Conservation (phyloP, 1,284 basidiomycete species). For the Ustilago trichophora region DNA sequence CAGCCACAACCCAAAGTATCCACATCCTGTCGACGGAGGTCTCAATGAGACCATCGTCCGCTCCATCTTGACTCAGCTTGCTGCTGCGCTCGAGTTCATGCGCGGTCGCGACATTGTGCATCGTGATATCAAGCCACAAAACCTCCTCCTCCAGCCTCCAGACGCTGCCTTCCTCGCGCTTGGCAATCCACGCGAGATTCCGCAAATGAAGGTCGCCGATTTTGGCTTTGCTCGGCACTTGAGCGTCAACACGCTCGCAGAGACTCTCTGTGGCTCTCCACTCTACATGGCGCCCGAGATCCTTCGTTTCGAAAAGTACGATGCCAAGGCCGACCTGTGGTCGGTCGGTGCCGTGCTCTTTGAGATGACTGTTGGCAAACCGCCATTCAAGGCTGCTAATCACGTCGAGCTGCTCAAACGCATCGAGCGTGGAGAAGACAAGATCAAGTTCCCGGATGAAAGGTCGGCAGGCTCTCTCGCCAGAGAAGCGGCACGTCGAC, state of each 20-base stretch:
- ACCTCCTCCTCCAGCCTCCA: slow-evolving; percentile 86
- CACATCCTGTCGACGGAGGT: slow-evolving; percentile 88
- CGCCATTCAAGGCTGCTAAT: slow-evolving; percentile 95
- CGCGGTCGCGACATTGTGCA: slow-evolving; percentile 90
- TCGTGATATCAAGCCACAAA: slow-evolving; percentile 97
- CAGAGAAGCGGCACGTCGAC: slow-evolving; percentile 52
- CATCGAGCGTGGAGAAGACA: slow-evolving; percentile 81
- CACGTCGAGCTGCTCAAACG: slow-evolving; percentile 93
- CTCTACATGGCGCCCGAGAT: slow-evolving; percentile 99
- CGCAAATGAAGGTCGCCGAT: slow-evolving; percentile 74
- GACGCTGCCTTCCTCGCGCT: slow-evolving; percentile 79
- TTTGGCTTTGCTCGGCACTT: slow-evolving; percentile 96
- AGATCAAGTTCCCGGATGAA: slow-evolving; percentile 81
- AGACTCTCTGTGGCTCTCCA: slow-evolving; percentile 96
- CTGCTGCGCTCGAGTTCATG: slow-evolving; percentile 90
- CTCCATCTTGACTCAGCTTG: slow-evolving; percentile 93
- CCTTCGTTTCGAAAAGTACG: slow-evolving; percentile 94
- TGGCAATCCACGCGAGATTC: slow-evolving; percentile 82
- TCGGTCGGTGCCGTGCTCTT: slow-evolving; percentile 95
- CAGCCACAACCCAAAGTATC: slow-evolving; percentile 73
- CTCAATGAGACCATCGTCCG: slow-evolving; percentile 89
- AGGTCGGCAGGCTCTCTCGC: slow-evolving; percentile 55
- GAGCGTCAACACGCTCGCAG: slow-evolving; percentile 90
- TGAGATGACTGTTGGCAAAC: slow-evolving; percentile 91
- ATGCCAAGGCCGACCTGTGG: slow-evolving; percentile 97